Base-by-base conservation (phyloP, 2,329 filamentous ascomycete species). In the Decorospora gaudefroyi region DNA sequence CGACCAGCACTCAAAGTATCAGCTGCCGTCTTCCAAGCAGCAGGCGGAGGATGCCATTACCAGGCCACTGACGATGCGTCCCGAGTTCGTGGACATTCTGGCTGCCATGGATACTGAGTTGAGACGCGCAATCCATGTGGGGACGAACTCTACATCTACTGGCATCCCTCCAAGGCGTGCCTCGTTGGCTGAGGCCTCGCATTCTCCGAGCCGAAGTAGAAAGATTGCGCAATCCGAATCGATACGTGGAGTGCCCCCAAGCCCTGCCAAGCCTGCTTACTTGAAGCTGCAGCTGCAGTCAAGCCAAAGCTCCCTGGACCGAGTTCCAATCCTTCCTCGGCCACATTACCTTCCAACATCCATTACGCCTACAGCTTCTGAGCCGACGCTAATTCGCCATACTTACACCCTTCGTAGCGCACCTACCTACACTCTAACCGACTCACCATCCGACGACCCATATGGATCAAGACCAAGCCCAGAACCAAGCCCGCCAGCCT, bases 1-100 rank as follows among this genome's bases (percentile, higher is more conserved):
- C 29, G 59, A 70, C 19, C 47, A 51, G 8, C 69, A 72, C 50
- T 44, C 65, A 4, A 40, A 62, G 22, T 51, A 69, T 27, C 67
- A 68, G 33, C 36, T 68, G 5, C 54, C 50, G 4, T 35, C 53
- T 3, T 37, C 49, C 4, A 58, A 57, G 19, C 39, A 48, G 3
- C 23, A 45, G 1, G 25, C 42, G 4, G 49, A 53, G 6, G n/a
- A 29, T 11, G 37, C 44, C 16, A 21, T 37, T 16, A 31, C 42
- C 6, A 46, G 43, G 26, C 49, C 40, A 16, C 43, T 48, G 17
- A 28, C 44, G 3, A 37, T 66, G 18, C 47, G 50, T 19, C 25
- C 49, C 2, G 49, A 51, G 13, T 68, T 65, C 27, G 39, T 51
- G 15, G 47, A 61, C 15, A 62, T 70, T 12, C 17, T 70, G 16